Conservation (phyloP, 106 monocot species). For the Chionographis japonica region DNA sequence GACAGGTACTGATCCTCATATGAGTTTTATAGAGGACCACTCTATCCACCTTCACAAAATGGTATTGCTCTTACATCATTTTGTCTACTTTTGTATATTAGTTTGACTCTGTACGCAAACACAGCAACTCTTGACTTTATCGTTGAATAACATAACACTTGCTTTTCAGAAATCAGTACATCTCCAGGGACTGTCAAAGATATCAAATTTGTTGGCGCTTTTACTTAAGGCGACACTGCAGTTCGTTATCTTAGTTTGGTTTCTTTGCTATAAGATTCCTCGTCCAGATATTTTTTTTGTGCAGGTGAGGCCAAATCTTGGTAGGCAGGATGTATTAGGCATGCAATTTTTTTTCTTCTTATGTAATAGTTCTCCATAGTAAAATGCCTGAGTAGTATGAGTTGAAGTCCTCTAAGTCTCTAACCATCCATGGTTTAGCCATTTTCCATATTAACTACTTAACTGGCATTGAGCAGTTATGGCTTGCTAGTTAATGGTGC, state of each 20-base stretch:
- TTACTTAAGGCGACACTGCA: conserved; percentile 69
- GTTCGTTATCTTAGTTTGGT: conserved; percentile 79
- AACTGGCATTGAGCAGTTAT: too few relatives aligned
- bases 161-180: conserved; percentile 55
- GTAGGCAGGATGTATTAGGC: not conserved
- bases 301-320: conserved; percentile 42
- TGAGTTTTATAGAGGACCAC: conserved; percentile 48
- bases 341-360: not conserved
- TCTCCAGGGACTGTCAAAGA: conserved; percentile 52
- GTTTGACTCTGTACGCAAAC: not conserved
- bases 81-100: not conserved
- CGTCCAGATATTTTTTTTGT: conserved; percentile 81
- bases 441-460: too few relatives aligned
- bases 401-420: not conserved
- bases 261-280: conserved; percentile 82
- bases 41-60: conserved; percentile 74
- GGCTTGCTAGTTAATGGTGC: too few relatives aligned
- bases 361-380: not conserved
- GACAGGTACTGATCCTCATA: conserved; percentile 71
- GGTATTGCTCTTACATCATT: conserved; percentile 34
- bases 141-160: not conserved
- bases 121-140: not conserved
- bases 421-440: not conserved
- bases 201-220: conserved; percentile 67
- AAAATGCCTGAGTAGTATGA: not conserved